Evolutionary conservation across 352 stramenopile species (phyloP), one percentile per base, ranked within the genome.

Genomic region (Phytophthora parvispora): DNA sequence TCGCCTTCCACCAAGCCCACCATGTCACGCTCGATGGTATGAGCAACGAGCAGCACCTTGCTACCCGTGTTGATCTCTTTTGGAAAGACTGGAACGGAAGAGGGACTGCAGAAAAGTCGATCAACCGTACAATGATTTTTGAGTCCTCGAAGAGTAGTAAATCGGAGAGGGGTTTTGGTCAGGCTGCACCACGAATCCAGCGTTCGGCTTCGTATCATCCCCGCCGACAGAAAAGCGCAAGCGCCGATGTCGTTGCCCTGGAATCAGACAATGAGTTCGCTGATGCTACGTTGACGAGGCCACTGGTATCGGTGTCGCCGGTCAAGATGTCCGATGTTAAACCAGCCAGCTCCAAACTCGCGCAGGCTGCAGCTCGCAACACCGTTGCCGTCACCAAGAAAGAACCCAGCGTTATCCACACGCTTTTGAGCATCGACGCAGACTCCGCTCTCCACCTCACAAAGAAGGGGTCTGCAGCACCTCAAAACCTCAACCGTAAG

Each of bases 361-460:
- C 27, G n/a, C 24, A 20, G 36, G 9, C 20, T 48, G 28, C 18
- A 42, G 38, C n/a, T 24, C 49, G 22, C 2, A 36, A 5, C 34
- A 53, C 12, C 1, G 13, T 4, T 4, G 7, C 8, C n/a, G n/a
- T n/a, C 36, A 25, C 16, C 4, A 31, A 57, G 36, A 48, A 63
- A 20, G 67, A 47, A 0, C 31, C 54, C 28, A 77, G 71, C 34
- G 48, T 87, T 25, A 60, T 89, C 42, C 66, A 89, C 45, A 74
- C 75, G 15, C 67, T 84, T 15, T 47, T 89, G 68, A 86, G 71
- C 29, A 75, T 87, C 51, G 81, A 89, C 42, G 50, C 81, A 6
- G 78, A 86, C 8, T 86, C 77, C 12, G 73, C 71, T 2, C 51
- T 65, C 34, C 64, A 49, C 20, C 31, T 88, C 2, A 32, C 24